Conservation (phyloP, 768 basidiomycete species). For the Pleurotus sapidus region DNA sequence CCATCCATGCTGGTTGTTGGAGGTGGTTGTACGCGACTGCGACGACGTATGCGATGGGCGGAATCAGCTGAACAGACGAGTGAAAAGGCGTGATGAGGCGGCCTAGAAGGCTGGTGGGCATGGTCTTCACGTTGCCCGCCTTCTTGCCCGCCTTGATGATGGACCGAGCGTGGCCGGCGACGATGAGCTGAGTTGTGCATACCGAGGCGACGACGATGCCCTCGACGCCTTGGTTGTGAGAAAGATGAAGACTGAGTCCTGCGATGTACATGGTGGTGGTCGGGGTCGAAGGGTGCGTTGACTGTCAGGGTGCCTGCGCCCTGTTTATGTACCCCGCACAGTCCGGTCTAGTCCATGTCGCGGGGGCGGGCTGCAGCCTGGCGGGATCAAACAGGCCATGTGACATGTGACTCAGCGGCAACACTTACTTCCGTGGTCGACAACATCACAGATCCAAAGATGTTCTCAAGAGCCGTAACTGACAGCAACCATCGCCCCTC, state of each 20-base stretch:
- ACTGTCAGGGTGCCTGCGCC: too few relatives aligned
- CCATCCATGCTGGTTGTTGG: slow-evolving; percentile 33
- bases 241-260: slow-evolving; percentile 15
- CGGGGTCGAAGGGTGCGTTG: too few relatives aligned
- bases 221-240: slow-evolving; percentile 20
- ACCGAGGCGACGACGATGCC: slow-evolving; percentile 11
- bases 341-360: too few relatives aligned
- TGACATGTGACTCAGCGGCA: too few relatives aligned
- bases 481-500: too few relatives aligned
- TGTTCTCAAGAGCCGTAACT: too few relatives aligned
- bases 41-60: slow-evolving; percentile 24
- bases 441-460: too few relatives aligned
- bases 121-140: slow-evolving; percentile 15
- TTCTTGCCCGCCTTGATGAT: slow-evolving; percentile 10
- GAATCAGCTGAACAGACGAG: slow-evolving; percentile 15
- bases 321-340: too few relatives aligned
- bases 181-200: background rate
- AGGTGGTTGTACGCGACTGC: slow-evolving; percentile 25
- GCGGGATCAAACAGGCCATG: too few relatives aligned
- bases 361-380: too few relatives aligned
- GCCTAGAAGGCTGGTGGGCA: slow-evolving; percentile 16
- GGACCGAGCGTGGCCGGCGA: background rate
- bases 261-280: slow-evolving; percentile 16
- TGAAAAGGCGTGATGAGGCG: slow-evolving; percentile 26
- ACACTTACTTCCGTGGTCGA: too few relatives aligned